Percentiles rank a stretch among this genome's conserved stretches.
These are phyloP conservation scores for Suhomyces panamericanus DNA, from an alignment of 1,139 yeast genomes.

Conservation along the genomic window DNA sequence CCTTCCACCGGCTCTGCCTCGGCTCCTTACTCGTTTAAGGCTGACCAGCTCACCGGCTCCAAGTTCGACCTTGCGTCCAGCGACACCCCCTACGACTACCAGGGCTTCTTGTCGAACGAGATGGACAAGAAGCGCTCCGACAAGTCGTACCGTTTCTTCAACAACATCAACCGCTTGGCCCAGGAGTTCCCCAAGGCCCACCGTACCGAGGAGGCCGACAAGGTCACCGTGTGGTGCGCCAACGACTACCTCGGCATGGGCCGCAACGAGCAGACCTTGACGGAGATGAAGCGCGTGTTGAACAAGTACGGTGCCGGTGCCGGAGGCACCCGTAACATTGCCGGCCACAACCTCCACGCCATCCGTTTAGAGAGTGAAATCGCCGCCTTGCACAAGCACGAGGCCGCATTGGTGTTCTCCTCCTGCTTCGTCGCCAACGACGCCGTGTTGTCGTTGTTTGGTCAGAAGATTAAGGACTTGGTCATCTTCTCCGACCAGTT, in stretches of 20 bases:
- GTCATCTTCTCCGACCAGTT: conserved; percentile 90
- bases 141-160: conserved; percentile 92
- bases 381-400: conserved; percentile 91
- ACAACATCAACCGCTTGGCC: conserved; percentile 94
- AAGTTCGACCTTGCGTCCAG: conserved; percentile 35
- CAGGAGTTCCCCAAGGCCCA: conserved; percentile 93
- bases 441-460: conserved; percentile 89
- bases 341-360: conserved; percentile 93
- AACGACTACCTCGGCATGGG: conserved; percentile 98
- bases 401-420: conserved; percentile 90
- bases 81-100: conserved; percentile 61
- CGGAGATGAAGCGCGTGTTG: conserved; percentile 76
- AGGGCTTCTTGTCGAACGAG: conserved; percentile 61
- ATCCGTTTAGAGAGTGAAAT: conserved; percentile 80
- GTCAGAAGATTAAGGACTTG: conserved; percentile 84
- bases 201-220: conserved; percentile 67
- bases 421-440: conserved; percentile 98
- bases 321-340: conserved; percentile 98
- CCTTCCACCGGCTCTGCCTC: conserved; percentile 17
- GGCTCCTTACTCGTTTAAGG: conserved; percentile 35
- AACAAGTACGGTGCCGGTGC: conserved; percentile 97
- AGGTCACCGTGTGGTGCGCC: conserved; percentile 98
- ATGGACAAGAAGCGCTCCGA: conserved; percentile 75
- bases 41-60: conserved; percentile 30
- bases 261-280: conserved; percentile 66